Percentiles rank a stretch among this genome's conserved stretches.
phyloP scores from a whole-genome alignment of 2,329 filamentous ascomycete genomes.

The Seiridium cupressi region DNA sequence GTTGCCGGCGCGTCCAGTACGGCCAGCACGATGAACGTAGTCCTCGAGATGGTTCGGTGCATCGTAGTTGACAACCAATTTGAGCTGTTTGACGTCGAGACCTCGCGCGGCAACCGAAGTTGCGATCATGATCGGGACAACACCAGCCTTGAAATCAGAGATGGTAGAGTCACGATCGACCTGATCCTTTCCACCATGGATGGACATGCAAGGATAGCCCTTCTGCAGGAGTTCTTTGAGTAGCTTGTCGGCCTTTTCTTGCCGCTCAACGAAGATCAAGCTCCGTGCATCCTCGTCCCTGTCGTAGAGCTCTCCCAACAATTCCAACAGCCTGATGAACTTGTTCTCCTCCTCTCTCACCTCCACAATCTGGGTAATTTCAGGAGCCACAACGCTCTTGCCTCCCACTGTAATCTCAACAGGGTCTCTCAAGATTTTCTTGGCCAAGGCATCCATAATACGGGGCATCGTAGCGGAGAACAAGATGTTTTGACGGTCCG shows the following conservation, averaged over 20 bases:
- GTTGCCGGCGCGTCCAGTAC: conserved; percentile 91
- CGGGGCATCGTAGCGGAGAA: conserved; percentile 97
- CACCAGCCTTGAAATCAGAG: conserved; percentile 87
- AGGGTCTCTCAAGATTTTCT: conserved; percentile 81
- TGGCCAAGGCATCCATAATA: conserved; percentile 86
- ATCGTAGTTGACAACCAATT: conserved; percentile 94
- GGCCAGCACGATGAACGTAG: conserved; percentile 91
- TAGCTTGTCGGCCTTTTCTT: conserved; percentile 82
- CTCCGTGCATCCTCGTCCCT: conserved; percentile 86
- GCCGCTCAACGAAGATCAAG: conserved; percentile 87
- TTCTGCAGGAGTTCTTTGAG: conserved; percentile 77
- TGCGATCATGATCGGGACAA: conserved; percentile 86
- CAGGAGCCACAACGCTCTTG: conserved; percentile 80
- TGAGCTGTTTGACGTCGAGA: conserved; percentile 92
- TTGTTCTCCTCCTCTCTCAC: conserved; percentile 80
- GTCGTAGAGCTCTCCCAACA: conserved; percentile 83
- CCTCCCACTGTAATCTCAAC: conserved; percentile 93
- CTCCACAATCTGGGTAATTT: conserved; percentile 92
- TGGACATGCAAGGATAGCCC: conserved; percentile 88
- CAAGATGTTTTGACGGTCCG: conserved; percentile 88
- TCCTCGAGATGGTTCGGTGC: conserved; percentile 93
- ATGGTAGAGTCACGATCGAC: conserved; percentile 91
- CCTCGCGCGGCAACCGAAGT: conserved; percentile 95
- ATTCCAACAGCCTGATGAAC: conserved; percentile 78
- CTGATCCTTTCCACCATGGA: conserved; percentile 92